Evolutionary conservation across 208 protist species (phyloP).

Genomic region (Trichomonas gallinae): DNA sequence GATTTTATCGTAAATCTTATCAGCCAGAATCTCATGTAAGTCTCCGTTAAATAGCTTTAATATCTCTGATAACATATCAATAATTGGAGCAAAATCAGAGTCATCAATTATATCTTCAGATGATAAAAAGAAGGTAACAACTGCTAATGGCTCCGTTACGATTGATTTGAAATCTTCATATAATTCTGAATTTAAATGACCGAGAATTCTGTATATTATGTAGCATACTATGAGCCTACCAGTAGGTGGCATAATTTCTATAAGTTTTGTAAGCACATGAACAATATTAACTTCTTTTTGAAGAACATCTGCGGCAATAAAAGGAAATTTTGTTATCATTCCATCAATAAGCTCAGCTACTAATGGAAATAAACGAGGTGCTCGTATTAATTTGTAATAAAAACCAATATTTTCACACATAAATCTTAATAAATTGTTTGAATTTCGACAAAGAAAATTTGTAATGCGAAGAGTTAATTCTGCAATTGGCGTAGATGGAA

Average conservation of each 20-base stretch:
- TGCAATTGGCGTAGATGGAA: background rate
- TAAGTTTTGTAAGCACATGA: background rate
- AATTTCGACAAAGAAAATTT: background rate
- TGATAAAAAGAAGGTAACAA: background rate
- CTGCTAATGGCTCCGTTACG: background rate
- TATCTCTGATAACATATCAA: background rate
- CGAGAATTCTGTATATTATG: background rate
- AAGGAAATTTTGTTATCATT: background rate
- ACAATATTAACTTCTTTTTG: background rate
- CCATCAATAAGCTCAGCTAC: background rate
- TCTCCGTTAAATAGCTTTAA: background rate
- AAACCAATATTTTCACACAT: background rate
- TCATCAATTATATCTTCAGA: background rate
- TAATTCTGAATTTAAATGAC: background rate
- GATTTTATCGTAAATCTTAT: background rate
- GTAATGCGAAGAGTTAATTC: background rate
- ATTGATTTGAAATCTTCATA: background rate
- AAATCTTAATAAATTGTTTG: background rate
- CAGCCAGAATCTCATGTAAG: background rate
- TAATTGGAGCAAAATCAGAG: background rate
- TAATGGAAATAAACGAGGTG: background rate
- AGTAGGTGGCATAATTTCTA: background rate
- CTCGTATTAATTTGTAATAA: background rate
- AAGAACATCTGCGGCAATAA: background rate
- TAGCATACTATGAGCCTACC: background rate